Evolutionary conservation across 495 filamentous ascomycete species (phyloP).

Genomic region (Talaromyces liani): DNA sequence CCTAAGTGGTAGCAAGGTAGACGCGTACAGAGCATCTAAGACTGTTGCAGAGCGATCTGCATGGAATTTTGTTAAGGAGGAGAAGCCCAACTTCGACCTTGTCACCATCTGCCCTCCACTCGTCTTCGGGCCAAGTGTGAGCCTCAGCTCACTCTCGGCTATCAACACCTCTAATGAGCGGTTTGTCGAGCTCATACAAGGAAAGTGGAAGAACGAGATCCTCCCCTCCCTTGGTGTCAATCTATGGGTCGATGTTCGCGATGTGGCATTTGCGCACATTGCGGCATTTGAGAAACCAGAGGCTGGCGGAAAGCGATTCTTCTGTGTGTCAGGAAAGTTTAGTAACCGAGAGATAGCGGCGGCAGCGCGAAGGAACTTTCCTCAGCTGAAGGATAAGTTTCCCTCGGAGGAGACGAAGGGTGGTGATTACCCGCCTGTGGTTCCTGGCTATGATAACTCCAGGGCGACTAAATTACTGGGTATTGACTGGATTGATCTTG

Average conservation of each 20-base stretch:
- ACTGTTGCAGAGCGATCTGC: neutral
- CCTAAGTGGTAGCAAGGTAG: neutral
- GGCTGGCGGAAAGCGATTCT: neutral
- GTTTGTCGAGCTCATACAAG: neutral
- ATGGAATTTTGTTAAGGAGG: neutral
- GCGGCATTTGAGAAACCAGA: neutral
- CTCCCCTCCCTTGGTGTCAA: neutral
- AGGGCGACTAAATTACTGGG: no score
- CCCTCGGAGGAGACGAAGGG: no score
- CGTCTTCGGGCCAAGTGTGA: neutral
- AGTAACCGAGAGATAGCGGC: neutral
- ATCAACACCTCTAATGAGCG: neutral
- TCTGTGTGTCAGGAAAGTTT: neutral
- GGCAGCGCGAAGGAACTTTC: no score
- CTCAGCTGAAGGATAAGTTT: no score
- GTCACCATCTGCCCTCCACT: neutral
- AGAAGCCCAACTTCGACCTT: neutral
- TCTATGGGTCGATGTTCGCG: slow-evolving; percentile 35
- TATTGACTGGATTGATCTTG: no score
- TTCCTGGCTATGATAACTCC: no score
- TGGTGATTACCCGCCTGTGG: no score
- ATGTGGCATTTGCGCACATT: slow-evolving; percentile 32
- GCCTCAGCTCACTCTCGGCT: neutral
- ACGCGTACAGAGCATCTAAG: slow-evolving; percentile 28
- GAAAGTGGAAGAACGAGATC: neutral